phyloP scores from a whole-genome alignment of 1,139 yeast species.

The Meyerozyma guilliermondii region DNA sequence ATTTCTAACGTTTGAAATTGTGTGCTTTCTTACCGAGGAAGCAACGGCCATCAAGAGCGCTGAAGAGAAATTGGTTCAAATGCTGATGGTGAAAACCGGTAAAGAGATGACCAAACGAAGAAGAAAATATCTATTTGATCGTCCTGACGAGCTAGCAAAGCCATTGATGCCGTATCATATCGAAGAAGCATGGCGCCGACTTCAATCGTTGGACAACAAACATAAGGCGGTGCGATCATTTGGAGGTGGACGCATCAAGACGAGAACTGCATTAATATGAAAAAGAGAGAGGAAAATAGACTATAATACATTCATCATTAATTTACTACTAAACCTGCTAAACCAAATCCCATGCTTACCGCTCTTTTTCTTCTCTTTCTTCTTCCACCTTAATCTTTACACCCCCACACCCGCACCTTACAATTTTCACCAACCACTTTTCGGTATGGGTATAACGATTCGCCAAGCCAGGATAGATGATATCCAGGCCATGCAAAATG shows the following conservation, averaged over 20 bases:
- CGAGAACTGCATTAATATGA: conserved; percentile 40
- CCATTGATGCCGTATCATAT: conserved; percentile 83
- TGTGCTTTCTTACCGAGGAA: conserved; percentile 88
- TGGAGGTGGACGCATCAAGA: conserved; percentile 62
- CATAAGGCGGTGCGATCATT: conserved; percentile 68
- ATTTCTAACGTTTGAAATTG: conserved; percentile 92
- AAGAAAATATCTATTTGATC: conserved; percentile 74
- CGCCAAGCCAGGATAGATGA: conserved; percentile 86
- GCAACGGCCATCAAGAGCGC: conserved; percentile 76
- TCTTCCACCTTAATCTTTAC: neutral
- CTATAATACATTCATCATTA: too few species aligned
- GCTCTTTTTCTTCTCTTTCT: neutral
- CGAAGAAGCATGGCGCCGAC: conserved; percentile 85
- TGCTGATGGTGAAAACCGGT: conserved; percentile 25
- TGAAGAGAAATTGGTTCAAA: conserved; percentile 48
- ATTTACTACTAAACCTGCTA: too few species aligned
- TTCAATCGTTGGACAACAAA: conserved; percentile 59
- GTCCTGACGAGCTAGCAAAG: conserved; percentile 81
- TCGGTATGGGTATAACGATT: conserved; percentile 72
- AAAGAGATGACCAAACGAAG: conserved; percentile 22
- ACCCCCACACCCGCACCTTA: neutral
- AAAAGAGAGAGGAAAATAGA: too few species aligned
- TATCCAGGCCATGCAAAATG: conserved; percentile 93
- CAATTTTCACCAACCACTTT: neutral
- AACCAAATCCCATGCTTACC: too few species aligned